These are phyloP conservation scores for Clathrospora elynae DNA, from an alignment of 2,329 filamentous ascomycete genomes.

Conservation along the genomic window DNA sequence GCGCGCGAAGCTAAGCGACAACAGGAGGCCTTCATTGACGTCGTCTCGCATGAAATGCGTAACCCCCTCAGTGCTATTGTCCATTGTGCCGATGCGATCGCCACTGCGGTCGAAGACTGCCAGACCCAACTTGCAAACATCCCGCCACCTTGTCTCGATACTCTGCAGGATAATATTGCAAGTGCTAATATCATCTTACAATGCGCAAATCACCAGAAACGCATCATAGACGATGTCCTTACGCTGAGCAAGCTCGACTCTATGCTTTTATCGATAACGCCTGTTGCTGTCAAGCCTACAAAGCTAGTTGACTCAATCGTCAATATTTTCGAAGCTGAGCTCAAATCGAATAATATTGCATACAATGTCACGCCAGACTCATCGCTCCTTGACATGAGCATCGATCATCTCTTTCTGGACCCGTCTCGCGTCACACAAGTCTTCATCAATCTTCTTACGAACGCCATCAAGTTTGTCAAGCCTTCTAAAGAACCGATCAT, in stretches of 20 bases:
- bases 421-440: constrained; percentile 65
- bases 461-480: constrained; percentile 52
- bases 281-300: constrained; percentile 46
- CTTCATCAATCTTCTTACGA: constrained; percentile 75
- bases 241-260: constrained; percentile 55
- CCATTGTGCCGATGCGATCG: constrained; percentile 53
- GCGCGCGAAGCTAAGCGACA: constrained; percentile 48
- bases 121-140: constrained; percentile 28
- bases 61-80: constrained; percentile 54
- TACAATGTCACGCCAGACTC: constrained; percentile 43
- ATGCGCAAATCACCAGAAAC: constrained; percentile 55
- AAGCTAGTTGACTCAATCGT: constrained; percentile 46
- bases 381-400: constrained; percentile 43
- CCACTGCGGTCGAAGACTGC: constrained; percentile 43
- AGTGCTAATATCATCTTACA: constrained; percentile 52
- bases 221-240: constrained; percentile 56
- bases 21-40: constrained; percentile 49
- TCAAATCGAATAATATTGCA: constrained; percentile 40
- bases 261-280: constrained; percentile 51
- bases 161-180: constrained; percentile 39
- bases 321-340: constrained; percentile 48
- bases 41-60: constrained; percentile 53
- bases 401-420: constrained; percentile 51
- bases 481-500: constrained; percentile 43
- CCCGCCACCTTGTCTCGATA: constrained; percentile 30